phyloP scores from a whole-genome alignment of 192 early-diverging fungal genomes.

The Umbelopsis isabellina region DNA sequence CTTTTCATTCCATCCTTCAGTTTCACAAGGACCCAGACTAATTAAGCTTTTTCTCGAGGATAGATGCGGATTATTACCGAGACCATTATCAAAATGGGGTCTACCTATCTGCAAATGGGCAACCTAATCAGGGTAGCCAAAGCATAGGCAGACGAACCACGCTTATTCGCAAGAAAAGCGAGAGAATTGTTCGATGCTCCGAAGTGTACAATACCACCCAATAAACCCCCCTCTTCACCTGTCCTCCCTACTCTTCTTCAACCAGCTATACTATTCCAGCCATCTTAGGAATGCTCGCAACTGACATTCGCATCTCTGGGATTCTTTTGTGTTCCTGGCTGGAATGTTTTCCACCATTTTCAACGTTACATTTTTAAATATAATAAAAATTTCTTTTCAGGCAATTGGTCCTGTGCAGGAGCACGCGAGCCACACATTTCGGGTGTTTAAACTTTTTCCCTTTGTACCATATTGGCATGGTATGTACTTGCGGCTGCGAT shows the following conservation, averaged over 20 bases:
- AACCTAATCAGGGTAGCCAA: background rate
- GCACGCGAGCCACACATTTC: too few species aligned
- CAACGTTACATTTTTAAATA: too few species aligned
- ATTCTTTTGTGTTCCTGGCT: too few species aligned
- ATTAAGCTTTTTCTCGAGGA: background rate
- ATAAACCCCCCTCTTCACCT: background rate
- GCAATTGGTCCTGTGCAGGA: too few species aligned
- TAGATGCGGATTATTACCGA: conserved; percentile 35
- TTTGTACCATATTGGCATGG: too few species aligned
- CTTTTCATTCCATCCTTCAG: background rate
- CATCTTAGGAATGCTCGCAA: background rate
- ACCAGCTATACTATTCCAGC: background rate
- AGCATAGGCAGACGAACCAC: conserved; percentile 25
- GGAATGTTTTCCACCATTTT: too few species aligned
- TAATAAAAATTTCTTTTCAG: too few species aligned
- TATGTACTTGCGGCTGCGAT: too few species aligned
- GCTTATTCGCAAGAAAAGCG: conserved; percentile 31
- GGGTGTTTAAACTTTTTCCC: too few species aligned
- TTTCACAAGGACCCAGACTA: background rate
- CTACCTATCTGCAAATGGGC: conserved; percentile 20
- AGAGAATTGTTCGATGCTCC: conserved; percentile 33
- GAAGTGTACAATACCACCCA: conserved; percentile 31
- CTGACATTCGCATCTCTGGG: background rate
- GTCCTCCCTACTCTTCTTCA: background rate
- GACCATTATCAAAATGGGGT: conserved; percentile 36